Evolutionary conservation across 441 rosid species (phyloP).

Genomic region (Pelargonium cotyledonis): DNA sequence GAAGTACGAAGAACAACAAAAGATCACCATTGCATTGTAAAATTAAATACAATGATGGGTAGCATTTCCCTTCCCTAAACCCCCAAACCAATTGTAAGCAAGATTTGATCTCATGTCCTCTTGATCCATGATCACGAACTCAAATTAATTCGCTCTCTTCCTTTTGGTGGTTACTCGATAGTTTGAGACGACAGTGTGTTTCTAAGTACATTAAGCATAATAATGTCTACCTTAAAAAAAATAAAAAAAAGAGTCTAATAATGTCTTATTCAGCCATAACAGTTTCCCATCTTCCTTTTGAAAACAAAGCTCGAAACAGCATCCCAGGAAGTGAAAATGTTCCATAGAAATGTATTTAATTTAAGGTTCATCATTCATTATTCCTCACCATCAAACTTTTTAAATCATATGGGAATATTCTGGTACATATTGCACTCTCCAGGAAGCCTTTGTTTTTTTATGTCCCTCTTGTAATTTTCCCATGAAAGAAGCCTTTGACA

Average conservation of each 20-base stretch:
- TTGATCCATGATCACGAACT: not conserved
- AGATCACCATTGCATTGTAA: slow-evolving; percentile 4
- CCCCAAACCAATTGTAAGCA: not conserved
- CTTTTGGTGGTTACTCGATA: not conserved
- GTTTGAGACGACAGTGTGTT: not conserved
- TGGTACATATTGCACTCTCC: not conserved
- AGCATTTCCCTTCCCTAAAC: not conserved
- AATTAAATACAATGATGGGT: not conserved
- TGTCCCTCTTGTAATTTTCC: not conserved
- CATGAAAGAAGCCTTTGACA: not conserved
- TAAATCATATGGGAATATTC: not conserved
- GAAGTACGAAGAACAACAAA: slow-evolving; percentile 3
- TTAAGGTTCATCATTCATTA: not conserved
- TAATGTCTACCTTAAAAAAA: too few relatives aligned
- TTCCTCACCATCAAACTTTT: not conserved
- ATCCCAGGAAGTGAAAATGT: not conserved
- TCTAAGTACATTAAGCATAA: not conserved
- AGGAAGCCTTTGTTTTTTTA: not conserved
- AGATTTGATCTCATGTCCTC: not conserved
- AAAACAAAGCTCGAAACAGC: not conserved
- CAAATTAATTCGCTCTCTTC: not conserved
- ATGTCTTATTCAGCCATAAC: not conserved
- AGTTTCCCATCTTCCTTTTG: not conserved
- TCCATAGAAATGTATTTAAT: not conserved
- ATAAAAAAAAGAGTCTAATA: not conserved